Conservation (phyloP, 192 early-diverging fungal genomes). For the Phycomyces blakesleeanus region DNA sequence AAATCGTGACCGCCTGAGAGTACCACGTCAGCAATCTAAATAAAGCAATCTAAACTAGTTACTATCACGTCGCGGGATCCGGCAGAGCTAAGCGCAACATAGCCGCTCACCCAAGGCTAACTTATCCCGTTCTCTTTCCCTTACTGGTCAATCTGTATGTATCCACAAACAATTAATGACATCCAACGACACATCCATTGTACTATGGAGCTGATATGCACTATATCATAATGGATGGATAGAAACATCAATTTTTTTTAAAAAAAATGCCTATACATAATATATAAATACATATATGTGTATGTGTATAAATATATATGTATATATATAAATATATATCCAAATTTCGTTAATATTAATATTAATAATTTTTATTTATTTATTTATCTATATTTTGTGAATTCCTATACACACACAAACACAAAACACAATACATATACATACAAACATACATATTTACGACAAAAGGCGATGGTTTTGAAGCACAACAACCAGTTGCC, state of each 20-base stretch:
- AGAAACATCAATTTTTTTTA: too few species aligned
- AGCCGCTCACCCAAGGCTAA: not conserved
- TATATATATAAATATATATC: too few species aligned
- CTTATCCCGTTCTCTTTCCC: slow-evolving; percentile 22
- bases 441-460: not conserved
- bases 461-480: slow-evolving; percentile 42
- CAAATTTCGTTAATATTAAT: too few species aligned
- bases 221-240: too few species aligned
- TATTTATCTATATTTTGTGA: too few species aligned
- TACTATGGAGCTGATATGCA: too few species aligned
- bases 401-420: too few species aligned
- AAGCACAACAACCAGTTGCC: slow-evolving; percentile 95
- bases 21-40: not conserved
- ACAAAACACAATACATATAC: not conserved
- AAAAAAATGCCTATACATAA: too few species aligned
- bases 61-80: slow-evolving; percentile 1
- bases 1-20: not conserved
- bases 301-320: too few species aligned
- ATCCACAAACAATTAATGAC: not conserved
- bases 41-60: not conserved
- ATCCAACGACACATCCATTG: too few species aligned
- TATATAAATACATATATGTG: too few species aligned
- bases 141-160: slow-evolving; percentile 30
- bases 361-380: too few species aligned
- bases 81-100: not conserved